These are phyloP conservation scores for Blastocystis sp. DNA, from an alignment of 352 stramenopile species.

Conservation along the genomic window DNA sequence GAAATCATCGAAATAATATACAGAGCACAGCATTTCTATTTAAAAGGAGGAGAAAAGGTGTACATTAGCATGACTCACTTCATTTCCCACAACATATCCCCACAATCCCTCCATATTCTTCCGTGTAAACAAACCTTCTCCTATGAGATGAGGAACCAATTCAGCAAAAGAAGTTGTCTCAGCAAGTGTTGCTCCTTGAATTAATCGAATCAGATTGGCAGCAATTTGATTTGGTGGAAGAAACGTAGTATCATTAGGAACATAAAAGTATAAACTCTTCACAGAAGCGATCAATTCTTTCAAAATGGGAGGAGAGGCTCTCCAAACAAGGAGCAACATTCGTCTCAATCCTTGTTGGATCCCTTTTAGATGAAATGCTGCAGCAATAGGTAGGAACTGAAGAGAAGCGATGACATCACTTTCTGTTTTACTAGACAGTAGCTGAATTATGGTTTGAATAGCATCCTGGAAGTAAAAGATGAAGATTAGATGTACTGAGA, in stretches of 20 bases:
- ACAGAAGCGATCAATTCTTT: neutral
- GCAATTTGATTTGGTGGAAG: slow-evolving; percentile 71
- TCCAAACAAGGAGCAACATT: neutral
- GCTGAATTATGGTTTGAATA: slow-evolving; percentile 74
- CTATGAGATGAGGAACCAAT: slow-evolving; percentile 63
- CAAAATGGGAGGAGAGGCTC: neutral
- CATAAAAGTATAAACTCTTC: neutral
- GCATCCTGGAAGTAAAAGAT: slow-evolving; percentile 69
- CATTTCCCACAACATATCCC: neutral
- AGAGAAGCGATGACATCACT: slow-evolving; percentile 86
- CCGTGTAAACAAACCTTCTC: neutral
- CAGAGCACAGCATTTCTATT: neutral
- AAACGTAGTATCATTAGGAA: slow-evolving; percentile 59
- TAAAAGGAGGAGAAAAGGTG: neutral
- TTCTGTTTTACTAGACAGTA: slow-evolving; percentile 78
- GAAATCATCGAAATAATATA: slow-evolving; percentile 13
- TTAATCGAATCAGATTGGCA: slow-evolving; percentile 71
- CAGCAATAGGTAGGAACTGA: slow-evolving; percentile 83
- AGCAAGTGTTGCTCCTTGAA: slow-evolving; percentile 68
- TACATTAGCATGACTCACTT: neutral
- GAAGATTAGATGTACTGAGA: slow-evolving; percentile 62
- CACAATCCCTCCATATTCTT: neutral
- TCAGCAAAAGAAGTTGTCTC: slow-evolving; percentile 74
- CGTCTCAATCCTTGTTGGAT: slow-evolving; percentile 80
- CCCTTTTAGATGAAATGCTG: slow-evolving; percentile 78